Conservation (phyloP, 805 yeast species). For the Wickerhamomyces pijperi region DNA sequence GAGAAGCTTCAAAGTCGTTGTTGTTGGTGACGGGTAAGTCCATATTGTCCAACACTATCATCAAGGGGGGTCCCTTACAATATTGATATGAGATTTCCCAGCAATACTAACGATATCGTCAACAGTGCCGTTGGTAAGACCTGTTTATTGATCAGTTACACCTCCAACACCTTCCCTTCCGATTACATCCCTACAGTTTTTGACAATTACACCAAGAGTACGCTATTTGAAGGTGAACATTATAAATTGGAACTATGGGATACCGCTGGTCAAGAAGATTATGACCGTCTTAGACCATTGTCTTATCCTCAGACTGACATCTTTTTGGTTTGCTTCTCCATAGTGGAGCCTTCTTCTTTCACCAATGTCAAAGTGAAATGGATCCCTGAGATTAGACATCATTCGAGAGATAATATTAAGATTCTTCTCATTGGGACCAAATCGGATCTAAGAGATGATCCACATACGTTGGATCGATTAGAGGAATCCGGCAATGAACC, state of each 20-base stretch:
- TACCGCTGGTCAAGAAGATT: slow-evolving; percentile 92
- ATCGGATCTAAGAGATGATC: slow-evolving; percentile 74
- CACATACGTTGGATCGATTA: slow-evolving; percentile 54
- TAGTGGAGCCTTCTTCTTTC: slow-evolving; percentile 71
- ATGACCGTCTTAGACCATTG: slow-evolving; percentile 79
- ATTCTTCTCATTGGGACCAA: slow-evolving; percentile 82
- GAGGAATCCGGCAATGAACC: slow-evolving; percentile 54
- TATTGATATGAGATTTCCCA: neutral
- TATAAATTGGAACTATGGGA: slow-evolving; percentile 88
- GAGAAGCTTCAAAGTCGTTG: slow-evolving; percentile 88
- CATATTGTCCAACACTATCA: neutral
- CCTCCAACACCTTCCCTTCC: slow-evolving; percentile 86
- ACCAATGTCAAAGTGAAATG: slow-evolving; percentile 72
- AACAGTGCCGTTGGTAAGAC: slow-evolving; percentile 87
- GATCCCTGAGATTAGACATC: slow-evolving; percentile 82
- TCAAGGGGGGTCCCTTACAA: too few species aligned
- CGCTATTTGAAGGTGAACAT: slow-evolving; percentile 72
- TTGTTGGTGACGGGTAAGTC: slow-evolving; percentile 77
- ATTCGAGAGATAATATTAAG: slow-evolving; percentile 59
- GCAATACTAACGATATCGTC: slow-evolving; percentile 4
- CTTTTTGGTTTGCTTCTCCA: slow-evolving; percentile 76
- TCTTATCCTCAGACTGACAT: slow-evolving; percentile 90
- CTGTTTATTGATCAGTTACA: slow-evolving; percentile 76
- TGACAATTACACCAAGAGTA: slow-evolving; percentile 82
- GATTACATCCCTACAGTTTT: slow-evolving; percentile 93